A percentile compares a stretch with the other conserved stretches of the same genome.
Evolutionary conservation across 192 early-diverging fungal genomes (phyloP).

Genomic region (Coemansia sp.): DNA sequence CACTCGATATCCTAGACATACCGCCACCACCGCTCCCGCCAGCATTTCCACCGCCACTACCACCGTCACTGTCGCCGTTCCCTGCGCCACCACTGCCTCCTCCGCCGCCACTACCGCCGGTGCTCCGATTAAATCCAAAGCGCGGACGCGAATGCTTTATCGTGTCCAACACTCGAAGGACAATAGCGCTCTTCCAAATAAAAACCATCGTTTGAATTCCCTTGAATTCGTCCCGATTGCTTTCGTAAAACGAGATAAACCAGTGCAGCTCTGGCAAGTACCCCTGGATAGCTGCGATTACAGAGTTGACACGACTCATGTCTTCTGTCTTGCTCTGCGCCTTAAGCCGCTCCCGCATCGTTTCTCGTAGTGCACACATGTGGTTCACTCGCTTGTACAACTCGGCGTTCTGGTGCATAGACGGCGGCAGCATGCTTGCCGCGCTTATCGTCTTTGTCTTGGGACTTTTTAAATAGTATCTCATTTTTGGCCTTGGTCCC

Average conservation of each 20-base stretch:
- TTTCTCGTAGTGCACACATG: constrained; percentile 48
- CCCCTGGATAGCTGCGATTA: constrained; percentile 33
- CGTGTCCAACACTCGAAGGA: constrained; percentile 32
- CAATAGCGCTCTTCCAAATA: constrained; percentile 56
- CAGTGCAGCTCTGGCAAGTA: constrained; percentile 53
- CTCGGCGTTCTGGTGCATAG: constrained; percentile 51
- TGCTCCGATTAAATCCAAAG: constrained; percentile 19
- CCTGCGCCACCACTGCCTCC: constrained; percentile 6
- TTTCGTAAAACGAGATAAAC: constrained; percentile 43
- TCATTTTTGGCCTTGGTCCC: constrained; percentile 16
- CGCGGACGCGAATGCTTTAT: constrained; percentile 25
- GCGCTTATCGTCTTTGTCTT: constrained; percentile 47
- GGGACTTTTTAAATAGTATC: constrained; percentile 44
- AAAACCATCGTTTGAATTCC: constrained; percentile 42
- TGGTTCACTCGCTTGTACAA: constrained; percentile 41
- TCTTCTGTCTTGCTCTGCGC: constrained; percentile 48
- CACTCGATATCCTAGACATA: constrained; percentile 22
- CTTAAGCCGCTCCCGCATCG: constrained; percentile 52
- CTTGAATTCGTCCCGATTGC: constrained; percentile 35
- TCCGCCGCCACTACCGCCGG: constrained; percentile 34
- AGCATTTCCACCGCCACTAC: constrained; percentile 11
- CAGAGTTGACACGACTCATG: constrained; percentile 23
- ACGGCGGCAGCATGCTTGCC: constrained; percentile 31
- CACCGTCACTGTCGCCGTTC: constrained; percentile 2
- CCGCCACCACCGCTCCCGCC: constrained; percentile 4